Base-by-base conservation (phyloP, 345 rosid species). In the Excoecaria cochinchinensis region DNA sequence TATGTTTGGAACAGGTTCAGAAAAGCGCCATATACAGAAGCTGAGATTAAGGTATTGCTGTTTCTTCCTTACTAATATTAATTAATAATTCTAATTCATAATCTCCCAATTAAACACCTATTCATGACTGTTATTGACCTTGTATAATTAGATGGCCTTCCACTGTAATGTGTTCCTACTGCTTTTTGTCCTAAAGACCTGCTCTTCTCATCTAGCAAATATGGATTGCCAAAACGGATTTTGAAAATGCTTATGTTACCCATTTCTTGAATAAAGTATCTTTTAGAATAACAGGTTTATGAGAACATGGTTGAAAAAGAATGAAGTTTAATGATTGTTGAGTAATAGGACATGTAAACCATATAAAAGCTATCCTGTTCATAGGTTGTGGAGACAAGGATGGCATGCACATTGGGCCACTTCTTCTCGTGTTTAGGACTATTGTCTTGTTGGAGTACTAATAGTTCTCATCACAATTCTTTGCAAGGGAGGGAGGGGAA, bases 41-140 rank as follows among this genome's bases (percentile, higher is more conserved):
- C 89, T 69, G 99, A 95, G 87, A 89, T 95, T 80, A 95, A 95
- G 99, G 98, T 92, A 89, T 40, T 19, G 6, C 31, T 53, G 67
- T 46, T 58, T 57, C 62, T 59, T 38, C 66, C 5, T 46, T 0
- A 31, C 21, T 44, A 42, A 48, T 71, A 17, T 70, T 58, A 13
- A 16, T 10, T 55, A 64, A 50, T 47, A 31, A 48, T 38, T 16
- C 24, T 69, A 22, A 19, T 22, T 46, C 47, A 4, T 55, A 38
- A n/a, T 13, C 24, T 21, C 16, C 58, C 6, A 10, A 36, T 25
- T 0, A 17, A 61, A 48, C 47, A 25, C 22, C 51, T 6, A 47
- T 19, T 56, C 4, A 11, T 6, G n/a, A 11, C 31, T 22, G 50
- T 21, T 51, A 46, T 67, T 67, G 69, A 44, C 17, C 31, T 40